Evolutionary conservation across 202 grass and related monocot species (phyloP).

Genomic region (Setaria viridis): DNA sequence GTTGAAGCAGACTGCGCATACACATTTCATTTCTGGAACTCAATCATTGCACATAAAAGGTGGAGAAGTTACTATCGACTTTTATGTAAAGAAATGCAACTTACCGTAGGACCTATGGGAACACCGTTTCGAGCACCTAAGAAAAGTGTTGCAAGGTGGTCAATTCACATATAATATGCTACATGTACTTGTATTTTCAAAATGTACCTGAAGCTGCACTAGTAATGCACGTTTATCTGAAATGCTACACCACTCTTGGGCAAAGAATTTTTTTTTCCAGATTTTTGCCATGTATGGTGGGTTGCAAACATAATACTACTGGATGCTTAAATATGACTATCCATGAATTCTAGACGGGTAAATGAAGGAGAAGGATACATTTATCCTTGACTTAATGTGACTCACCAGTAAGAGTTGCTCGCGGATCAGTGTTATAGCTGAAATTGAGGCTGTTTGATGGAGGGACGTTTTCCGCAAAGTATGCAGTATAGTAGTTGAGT

Average conservation of each 20-base stretch:
- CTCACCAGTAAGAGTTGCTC: constrained; percentile 52
- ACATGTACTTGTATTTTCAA: not conserved
- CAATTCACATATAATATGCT: not conserved
- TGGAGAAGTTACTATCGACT: not conserved
- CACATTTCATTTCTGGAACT: not conserved
- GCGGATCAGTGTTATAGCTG: constrained; percentile 54
- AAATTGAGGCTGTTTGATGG: constrained; percentile 36
- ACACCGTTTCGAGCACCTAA: constrained; percentile 59
- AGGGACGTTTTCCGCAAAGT: constrained; percentile 40
- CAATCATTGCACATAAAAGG: not conserved
- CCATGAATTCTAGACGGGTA: not conserved
- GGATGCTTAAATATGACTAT: not conserved
- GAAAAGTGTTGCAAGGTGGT: not conserved
- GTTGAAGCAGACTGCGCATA: constrained; percentile 50
- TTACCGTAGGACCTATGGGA: constrained; percentile 62
- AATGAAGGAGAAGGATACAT: not conserved
- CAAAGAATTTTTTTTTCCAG: not conserved
- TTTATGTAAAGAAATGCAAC: not conserved
- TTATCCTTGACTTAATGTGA: not conserved
- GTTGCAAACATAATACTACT: no score
- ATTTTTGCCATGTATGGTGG: not conserved
- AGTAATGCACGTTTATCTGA: not conserved
- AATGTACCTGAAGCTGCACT: not conserved
- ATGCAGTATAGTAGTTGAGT: constrained; percentile 74
- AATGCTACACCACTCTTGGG: not conserved